Evolutionary conservation across 1,139 yeast species (phyloP), one percentile per base, ranked within the genome.

Genomic region (Chernovozyma aurita): DNA sequence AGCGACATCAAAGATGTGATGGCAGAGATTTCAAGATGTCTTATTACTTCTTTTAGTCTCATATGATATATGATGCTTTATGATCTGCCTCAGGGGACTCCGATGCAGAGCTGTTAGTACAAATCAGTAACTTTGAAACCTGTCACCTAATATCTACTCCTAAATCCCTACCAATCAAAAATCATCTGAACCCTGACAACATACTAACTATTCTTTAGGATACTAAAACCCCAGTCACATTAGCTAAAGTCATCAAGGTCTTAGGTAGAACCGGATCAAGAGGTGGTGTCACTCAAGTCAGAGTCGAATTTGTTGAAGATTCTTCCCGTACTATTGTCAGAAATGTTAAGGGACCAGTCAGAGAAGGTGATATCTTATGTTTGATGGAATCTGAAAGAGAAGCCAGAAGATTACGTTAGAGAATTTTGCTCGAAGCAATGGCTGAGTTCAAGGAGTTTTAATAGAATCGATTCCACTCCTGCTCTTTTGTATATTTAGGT

Each of bases 221-320:
- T 73, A 73, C 87, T 66, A 84, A 84, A 74, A 82, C 90, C 73
- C 96, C 95, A 72, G 97, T 90, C 65, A 92, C 95, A 76, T 86
- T 92, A 76, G 98, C 97, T 71, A 90, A 88, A 80, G 97, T 92
- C 69, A 87, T 86, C 78, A 92, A 92, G 80, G 97, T 92, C 73
- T 83, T 92, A 74, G 97, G 97, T 71, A 88, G 97, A 79, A 90
- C 97, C 82, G 97, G 97, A 70, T 90, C 97, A 70, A 90, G 97
- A 80, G 97, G 97, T 84, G 97, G 97, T 83, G 98, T 92, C 75
- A 92, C 97, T 74, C 98, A 92, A 78, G 97, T 92, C 71, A 90
- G 98, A 77, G 97, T 92, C 64, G 97, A 92, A 76, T 90, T 92
- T 84, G 81, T 92, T 72, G 97, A 90, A 73, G 97, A 92, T 71